Evolutionary conservation across 805 yeast genomes (phyloP), one percentile per base, ranked within the genome.

Genomic region (Starmera caribaea): DNA sequence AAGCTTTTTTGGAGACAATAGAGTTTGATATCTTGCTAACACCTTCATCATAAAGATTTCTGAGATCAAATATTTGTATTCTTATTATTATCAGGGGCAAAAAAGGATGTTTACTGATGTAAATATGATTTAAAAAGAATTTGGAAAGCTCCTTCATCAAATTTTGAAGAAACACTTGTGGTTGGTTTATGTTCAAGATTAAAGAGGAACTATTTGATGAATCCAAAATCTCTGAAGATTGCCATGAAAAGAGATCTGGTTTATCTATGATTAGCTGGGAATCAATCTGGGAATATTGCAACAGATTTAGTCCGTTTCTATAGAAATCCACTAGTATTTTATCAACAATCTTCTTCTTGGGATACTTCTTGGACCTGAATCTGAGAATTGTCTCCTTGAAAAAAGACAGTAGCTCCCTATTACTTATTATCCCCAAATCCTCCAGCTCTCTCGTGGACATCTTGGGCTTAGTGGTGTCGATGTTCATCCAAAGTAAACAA

Each of bases 261-360:
- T 72, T 69, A 48, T 79, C 82, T 3, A 82, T 72, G 34, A 82
- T 62, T 34, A 71, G 51, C 47, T 79, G 83, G 39, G 81, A 73
- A 47, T 84, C 92, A 5, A 82, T 59, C 43, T 81, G 87, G 0
- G 92, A 79, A 32, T 78, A 52, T 52, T 84, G 94, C 14, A 77
- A 62, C 1, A 79, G 58, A 46, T 79, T 80, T 34, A 81, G 54
- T 0, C 87, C 87, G 6, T 57, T 48, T 2, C 69, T 59, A 72
- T 84, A 81, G 46, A 62, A 44, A 16, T 54, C 57, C 9, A 51
- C 47, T 1, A 54, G 32, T 14, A 53, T 28, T 27, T 34, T 47
- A 41, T 54, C 58, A n/a, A 51, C 41, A 32, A 51, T 30, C 24
- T 35, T 41, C 29, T 47, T 44, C 39, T 49, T 53, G 15, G 35